These are phyloP conservation scores for Candida saitoana DNA, from an alignment of 805 yeast genomes.

Conservation along the genomic window DNA sequence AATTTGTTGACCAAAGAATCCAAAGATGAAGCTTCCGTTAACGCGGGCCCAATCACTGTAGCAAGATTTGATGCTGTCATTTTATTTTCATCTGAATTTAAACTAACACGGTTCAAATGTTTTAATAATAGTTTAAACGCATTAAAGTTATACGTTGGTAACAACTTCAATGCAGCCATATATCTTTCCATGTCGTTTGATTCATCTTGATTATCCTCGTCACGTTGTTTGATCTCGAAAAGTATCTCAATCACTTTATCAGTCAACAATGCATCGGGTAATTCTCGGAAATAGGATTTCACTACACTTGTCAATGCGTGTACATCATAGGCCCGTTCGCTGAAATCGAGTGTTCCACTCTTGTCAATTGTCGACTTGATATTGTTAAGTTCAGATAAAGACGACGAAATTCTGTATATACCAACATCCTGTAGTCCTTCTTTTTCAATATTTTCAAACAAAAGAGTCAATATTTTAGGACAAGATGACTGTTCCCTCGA, in stretches of 20 bases:
- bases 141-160: conserved; percentile 67
- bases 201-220: conserved; percentile 9
- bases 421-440: conserved; percentile 91
- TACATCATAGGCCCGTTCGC: conserved; percentile 58
- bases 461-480: conserved; percentile 63
- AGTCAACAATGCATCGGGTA: conserved; percentile 80
- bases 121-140: conserved; percentile 61
- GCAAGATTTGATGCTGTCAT: conserved; percentile 91
- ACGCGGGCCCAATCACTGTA: conserved; percentile 73
- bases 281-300: conserved; percentile 75
- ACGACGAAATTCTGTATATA: conserved; percentile 67
- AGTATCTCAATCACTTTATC: conserved; percentile 61
- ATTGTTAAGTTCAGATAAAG: conserved; percentile 42
- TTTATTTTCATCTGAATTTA: conserved; percentile 63
- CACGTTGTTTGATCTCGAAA: conserved; percentile 30
- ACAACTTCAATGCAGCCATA: conserved; percentile 28
- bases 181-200: conserved; percentile 13
- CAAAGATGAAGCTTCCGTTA: conserved; percentile 52
- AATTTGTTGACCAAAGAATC: conserved; percentile 45
- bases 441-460: conserved; percentile 74
- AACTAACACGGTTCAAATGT: conserved; percentile 69
- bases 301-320: conserved; percentile 88
- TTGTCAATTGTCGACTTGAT: conserved; percentile 44
- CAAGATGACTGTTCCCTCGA: conserved; percentile 57
- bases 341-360: conserved; percentile 46